Base-by-base conservation (phyloP, 805 yeast genomes). In the Wickerhamomyces subpelliculosus region DNA sequence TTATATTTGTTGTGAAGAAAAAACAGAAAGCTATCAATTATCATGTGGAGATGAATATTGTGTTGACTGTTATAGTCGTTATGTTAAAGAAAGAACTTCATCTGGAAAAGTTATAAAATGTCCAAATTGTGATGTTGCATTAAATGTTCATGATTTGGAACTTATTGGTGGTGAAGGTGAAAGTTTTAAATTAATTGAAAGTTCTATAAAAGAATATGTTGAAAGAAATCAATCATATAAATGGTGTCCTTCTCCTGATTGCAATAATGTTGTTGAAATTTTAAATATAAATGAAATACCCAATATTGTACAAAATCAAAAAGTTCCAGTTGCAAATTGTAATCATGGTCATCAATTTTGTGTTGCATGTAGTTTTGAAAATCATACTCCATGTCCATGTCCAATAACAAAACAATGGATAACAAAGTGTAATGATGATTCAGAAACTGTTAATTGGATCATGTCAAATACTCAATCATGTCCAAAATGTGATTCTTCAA, bases 161-260 rank as follows among this genome's bases (percentile, higher is more conserved):
- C 58, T 54, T 42, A 58, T 57, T 21, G 64, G 46, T 67, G 69
- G 68, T 1, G 41, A 48, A 13, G 55, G 57, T 8, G 49, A 56
- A 7, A 54, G 65, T 40, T 40, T 36, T 1, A 53, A 52, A 37
- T 45, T 62, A 11, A 48, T 65, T 46, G 48, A 54, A 26, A 61
- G 61, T 13, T 63, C 70, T 0, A 54, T 78, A 8, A 72, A 65
- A 40, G 57, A 66, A 21, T 80, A 69, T 50, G 72, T 81, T n/a
- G 72, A 72, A 13, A 66, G 71, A 34, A 70, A 73, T 41, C 57
- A 64, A 37, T 52, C 67, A 33, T 77, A 70, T 49, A 74, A 72
- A 46, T 80, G 87, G 83, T 89, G 97, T 58, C 96, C 96, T 0
- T 80, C 84, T 1, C 80, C 89, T 0, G 95, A 84, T 53, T 84